phyloP scores from a whole-genome alignment of 176 grass and related monocot genomes.

The Cocos nucifera region DNA sequence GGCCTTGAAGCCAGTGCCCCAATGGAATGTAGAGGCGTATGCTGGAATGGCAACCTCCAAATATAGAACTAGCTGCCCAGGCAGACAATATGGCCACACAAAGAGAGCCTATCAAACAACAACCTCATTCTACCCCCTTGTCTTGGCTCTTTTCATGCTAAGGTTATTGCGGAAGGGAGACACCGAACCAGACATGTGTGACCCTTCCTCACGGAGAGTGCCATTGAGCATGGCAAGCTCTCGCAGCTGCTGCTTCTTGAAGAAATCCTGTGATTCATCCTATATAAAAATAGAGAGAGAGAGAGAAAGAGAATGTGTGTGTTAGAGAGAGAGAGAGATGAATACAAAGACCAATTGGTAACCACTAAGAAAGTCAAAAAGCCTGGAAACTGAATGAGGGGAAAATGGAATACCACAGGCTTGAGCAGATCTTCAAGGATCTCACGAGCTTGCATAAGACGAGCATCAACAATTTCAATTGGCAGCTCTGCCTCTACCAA shows the following conservation, averaged over 20 bases:
- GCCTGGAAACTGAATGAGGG: background rate
- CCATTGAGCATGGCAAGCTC: conserved; percentile 93
- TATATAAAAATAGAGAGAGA: conserved; percentile 12
- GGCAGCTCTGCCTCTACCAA: conserved; percentile 87
- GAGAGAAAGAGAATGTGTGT: background rate
- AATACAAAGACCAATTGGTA: conserved; percentile 8
- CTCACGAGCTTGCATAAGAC: conserved; percentile 78
- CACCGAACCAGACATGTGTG: conserved; percentile 65
- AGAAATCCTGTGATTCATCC: conserved; percentile 94
- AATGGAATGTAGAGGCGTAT: too few species aligned
- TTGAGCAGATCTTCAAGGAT: conserved; percentile 86
- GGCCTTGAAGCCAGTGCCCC: too few species aligned
- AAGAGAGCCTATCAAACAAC: background rate
- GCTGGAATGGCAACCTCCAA: too few species aligned
- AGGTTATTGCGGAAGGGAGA: conserved; percentile 85
- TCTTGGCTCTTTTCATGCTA: conserved; percentile 69
- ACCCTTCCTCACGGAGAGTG: conserved; percentile 85
- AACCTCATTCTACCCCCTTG: conserved; percentile 3
- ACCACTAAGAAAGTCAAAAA: background rate
- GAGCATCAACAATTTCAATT: conserved; percentile 69
- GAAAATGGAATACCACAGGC: conserved; percentile 48
- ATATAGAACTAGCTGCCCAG: too few species aligned
- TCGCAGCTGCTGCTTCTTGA: conserved; percentile 93
- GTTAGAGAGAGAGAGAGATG: background rate
- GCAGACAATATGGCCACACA: background rate